phyloP scores from a whole-genome alignment of 169 alveolate species.

The Cryptosporidium felis region DNA sequence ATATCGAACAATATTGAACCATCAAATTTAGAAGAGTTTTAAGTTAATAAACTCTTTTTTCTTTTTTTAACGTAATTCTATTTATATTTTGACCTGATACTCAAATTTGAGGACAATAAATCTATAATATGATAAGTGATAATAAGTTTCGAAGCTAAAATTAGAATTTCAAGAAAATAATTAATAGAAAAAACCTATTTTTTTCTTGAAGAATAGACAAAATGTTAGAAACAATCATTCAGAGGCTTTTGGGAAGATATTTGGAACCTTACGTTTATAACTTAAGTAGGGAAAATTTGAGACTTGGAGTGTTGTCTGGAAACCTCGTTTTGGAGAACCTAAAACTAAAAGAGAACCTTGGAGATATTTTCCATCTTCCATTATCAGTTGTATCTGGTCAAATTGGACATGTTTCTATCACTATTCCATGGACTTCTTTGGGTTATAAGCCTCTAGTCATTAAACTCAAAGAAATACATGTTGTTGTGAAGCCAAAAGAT shows the following conservation, averaged over 20 bases:
- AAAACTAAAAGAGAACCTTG: conserved; percentile 50
- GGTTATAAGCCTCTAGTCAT: conserved; percentile 66
- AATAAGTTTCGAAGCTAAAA: too few species aligned
- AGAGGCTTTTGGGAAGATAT: conserved; percentile 60
- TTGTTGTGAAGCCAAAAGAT: conserved; percentile 54
- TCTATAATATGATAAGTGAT: background rate
- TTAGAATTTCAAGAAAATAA: too few species aligned
- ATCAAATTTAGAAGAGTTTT: too few species aligned
- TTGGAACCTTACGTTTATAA: conserved; percentile 70
- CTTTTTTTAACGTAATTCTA: too few species aligned
- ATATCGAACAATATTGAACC: too few species aligned
- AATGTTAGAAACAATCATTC: conserved; percentile 64
- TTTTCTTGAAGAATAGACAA: too few species aligned
- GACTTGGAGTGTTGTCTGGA: conserved; percentile 65
- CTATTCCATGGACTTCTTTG: conserved; percentile 68
- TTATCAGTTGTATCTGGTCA: conserved; percentile 38
- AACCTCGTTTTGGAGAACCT: conserved; percentile 54
- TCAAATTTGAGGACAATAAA: too few species aligned
- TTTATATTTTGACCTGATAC: too few species aligned
- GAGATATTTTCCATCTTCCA: conserved; percentile 61
- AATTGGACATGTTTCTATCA: conserved; percentile 65
- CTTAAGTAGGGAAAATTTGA: conserved; percentile 62
- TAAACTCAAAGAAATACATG: conserved; percentile 39
- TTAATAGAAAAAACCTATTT: too few species aligned
- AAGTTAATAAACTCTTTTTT: too few species aligned